Base-by-base conservation (phyloP, 108 stramenopile genomes). In the Nitzschia inconspicua region DNA sequence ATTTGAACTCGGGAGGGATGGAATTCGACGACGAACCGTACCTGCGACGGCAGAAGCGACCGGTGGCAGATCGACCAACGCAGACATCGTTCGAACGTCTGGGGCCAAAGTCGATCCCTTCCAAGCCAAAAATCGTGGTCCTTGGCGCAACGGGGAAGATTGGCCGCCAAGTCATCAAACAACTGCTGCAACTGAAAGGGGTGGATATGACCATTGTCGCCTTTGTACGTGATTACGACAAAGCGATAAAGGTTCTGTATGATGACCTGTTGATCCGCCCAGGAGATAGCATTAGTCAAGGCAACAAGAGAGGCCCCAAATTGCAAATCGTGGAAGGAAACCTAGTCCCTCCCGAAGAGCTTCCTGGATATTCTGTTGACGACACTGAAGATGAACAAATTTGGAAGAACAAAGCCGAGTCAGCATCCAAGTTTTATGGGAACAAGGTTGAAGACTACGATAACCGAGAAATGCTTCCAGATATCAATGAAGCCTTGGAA, bases 171-270 rank as follows among this genome's bases (percentile, higher is more conserved):
- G 76, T 89, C 0, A 44, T 89, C 2, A 48, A 60, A 28, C 78
- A 84, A 8, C 55, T 89, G 6, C 24, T 88, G 27, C 61, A 75
- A 26, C 65, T 47, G 29, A 39, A 57, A 8, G n/a, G 31, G 3
- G 35, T 65, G 9, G 88, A 85, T 25, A 73, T 79, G 37, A 83
- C 80, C 19, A 61, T 89, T n/a, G 78, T 89, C 11, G 88, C 88
- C 19, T 75, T 82, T 44, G 75, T 76, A 4, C 49, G 78, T 16
- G 65, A 84, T 57, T 68, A 68, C 44, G 66, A 74, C 44, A 82
- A 78, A 53, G 76, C 85, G 13, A 69, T 63, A 40, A 27, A 47
- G 19, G 76, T 80, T 5, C 44, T 82, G 47, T 87, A 79, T 44
- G 77, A 83, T 44, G 82, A 81, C 24, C 9, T 53, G 41, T 3